Evolutionary conservation across 805 yeast species (phyloP).

Genomic region (Myxozyma udenii): DNA sequence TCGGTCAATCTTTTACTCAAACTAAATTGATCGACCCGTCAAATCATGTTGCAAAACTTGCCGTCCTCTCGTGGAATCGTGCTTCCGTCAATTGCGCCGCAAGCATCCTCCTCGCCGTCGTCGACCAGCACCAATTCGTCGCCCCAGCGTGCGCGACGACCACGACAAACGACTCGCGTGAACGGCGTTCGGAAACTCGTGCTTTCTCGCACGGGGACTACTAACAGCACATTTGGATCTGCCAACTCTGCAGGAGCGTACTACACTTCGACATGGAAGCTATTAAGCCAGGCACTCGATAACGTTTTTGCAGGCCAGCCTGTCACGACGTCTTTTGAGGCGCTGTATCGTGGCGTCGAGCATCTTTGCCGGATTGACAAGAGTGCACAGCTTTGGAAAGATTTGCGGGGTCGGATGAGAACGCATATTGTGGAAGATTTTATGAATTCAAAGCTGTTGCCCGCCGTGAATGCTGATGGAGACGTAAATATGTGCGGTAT

Average conservation of each 20-base stretch:
- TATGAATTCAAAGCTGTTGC: background rate
- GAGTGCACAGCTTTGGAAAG: conserved; percentile 30
- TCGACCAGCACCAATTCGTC: conserved; percentile 6
- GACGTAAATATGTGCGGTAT: conserved; percentile 22
- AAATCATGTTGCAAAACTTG: conserved; percentile 25
- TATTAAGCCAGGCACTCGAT: conserved; percentile 17
- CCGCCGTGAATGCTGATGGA: conserved; percentile 1
- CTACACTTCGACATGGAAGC: conserved; percentile 15
- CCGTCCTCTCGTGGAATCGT: conserved; percentile 22
- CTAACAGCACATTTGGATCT: background rate
- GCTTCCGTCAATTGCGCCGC: conserved; percentile 7
- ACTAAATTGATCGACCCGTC: too few relatives aligned
- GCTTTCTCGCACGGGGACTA: conserved; percentile 1
- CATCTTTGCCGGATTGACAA: conserved; percentile 34
- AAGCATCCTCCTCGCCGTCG: background rate
- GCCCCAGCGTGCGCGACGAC: conserved; percentile 24
- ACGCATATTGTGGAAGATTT: conserved; percentile 14
- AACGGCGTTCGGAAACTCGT: conserved; percentile 20
- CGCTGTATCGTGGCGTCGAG: conserved; percentile 37
- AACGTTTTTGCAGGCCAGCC: conserved; percentile 10
- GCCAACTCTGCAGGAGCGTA: conserved; percentile 10
- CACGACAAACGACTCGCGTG: conserved; percentile 16
- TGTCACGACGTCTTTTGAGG: conserved; percentile 32
- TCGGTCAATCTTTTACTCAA: too few relatives aligned
- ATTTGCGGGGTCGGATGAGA: conserved; percentile 22